phyloP scores from a whole-genome alignment of 169 alveolate species.

The Cryptosporidium sp. region DNA sequence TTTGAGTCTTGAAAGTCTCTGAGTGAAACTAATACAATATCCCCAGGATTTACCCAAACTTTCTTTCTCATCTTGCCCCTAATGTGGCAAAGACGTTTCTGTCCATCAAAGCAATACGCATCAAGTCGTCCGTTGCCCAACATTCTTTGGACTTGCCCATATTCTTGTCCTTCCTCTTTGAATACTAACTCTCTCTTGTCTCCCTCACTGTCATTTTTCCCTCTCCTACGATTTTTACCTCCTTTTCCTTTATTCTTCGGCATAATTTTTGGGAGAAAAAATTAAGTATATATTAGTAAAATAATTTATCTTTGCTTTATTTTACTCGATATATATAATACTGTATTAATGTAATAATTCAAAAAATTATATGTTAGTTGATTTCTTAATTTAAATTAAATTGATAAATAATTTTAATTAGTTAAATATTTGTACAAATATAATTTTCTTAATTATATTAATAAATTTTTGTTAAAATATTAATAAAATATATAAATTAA shows the following conservation, averaged over 20 bases:
- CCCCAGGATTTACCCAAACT: conserved; percentile 98
- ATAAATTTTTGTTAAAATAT: background rate
- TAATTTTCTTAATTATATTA: background rate
- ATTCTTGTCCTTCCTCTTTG: conserved; percentile 97
- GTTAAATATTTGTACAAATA: background rate
- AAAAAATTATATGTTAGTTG: background rate
- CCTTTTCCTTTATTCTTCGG: conserved; percentile 97
- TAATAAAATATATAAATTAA: background rate
- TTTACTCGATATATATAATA: background rate
- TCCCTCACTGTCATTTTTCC: conserved; percentile 94
- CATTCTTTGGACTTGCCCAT: conserved; percentile 96
- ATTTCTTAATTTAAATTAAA: background rate
- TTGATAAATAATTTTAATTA: background rate
- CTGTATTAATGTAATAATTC: background rate
- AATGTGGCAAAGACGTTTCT: conserved; percentile 96
- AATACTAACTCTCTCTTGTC: conserved; percentile 94
- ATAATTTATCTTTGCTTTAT: background rate
- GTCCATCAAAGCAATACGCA: conserved; percentile 97
- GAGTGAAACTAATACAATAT: conserved; percentile 94
- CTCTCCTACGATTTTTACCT: conserved; percentile 97
- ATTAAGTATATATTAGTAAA: background rate
- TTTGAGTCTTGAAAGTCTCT: conserved; percentile 98
- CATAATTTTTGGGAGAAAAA: conserved; percentile 77
- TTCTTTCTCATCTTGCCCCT: conserved; percentile 97
- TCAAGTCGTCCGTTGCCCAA: conserved; percentile 98